These are phyloP conservation scores for Cryptosporidium bovis DNA, from an alignment of 169 alveolate species.

Conservation along the genomic window DNA sequence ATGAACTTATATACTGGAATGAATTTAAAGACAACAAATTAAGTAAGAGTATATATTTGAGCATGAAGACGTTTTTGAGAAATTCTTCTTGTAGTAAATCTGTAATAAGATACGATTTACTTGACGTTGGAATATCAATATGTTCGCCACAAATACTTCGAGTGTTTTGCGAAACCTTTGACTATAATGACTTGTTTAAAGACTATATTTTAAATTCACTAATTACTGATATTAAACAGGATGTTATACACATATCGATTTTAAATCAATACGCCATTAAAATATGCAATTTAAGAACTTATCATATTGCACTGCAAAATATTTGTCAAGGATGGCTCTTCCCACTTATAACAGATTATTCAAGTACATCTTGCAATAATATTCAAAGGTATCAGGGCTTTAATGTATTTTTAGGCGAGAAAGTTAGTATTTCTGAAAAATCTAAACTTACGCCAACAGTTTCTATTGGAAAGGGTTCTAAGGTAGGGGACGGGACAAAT, in stretches of 20 bases:
- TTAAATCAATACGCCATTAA: slow-evolving; percentile 41
- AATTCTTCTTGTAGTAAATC: slow-evolving; percentile 25
- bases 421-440: slow-evolving; percentile 17
- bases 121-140: slow-evolving; percentile 56
- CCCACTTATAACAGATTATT: slow-evolving; percentile 66
- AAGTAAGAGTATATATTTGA: background rate
- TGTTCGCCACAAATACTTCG: slow-evolving; percentile 60
- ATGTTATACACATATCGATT: slow-evolving; percentile 15
- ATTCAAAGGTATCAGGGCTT: slow-evolving; percentile 52
- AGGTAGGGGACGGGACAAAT: slow-evolving; percentile 13
- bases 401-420: slow-evolving; percentile 47
- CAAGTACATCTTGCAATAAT: slow-evolving; percentile 57
- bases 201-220: slow-evolving; percentile 36
- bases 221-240: slow-evolving; percentile 65
- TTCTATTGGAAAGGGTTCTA: slow-evolving; percentile 34
- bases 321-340: slow-evolving; percentile 71
- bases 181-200: slow-evolving; percentile 27
- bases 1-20: slow-evolving; percentile 49
- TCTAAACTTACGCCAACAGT: slow-evolving; percentile 36
- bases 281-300: slow-evolving; percentile 52
- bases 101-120: slow-evolving; percentile 37
- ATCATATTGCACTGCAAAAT: slow-evolving; percentile 59
- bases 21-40: slow-evolving; percentile 9
- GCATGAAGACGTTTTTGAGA: slow-evolving; percentile 19
- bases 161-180: slow-evolving; percentile 62